Conservation (phyloP, 371 early-diverging fungal genomes). For the Capillidium rhysosporum region DNA sequence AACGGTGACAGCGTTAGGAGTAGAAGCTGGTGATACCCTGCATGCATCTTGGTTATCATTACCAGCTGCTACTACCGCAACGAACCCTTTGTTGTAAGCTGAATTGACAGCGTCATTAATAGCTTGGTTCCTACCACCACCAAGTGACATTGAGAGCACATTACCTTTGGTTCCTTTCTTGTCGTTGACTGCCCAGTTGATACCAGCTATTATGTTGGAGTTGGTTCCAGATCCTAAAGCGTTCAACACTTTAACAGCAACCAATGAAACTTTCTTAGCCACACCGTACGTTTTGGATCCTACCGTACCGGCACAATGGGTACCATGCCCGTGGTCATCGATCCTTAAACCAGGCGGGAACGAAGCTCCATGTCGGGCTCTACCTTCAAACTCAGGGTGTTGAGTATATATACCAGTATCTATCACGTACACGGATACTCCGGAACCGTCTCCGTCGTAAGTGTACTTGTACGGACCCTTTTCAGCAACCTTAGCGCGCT, state of each 20-base stretch:
- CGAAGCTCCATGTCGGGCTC: constrained; percentile 56
- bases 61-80: constrained; percentile 57
- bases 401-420: constrained; percentile 49
- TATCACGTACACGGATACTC: constrained; percentile 42
- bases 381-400: constrained; percentile 65
- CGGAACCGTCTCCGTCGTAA: constrained; percentile 23
- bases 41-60: constrained; percentile 30
- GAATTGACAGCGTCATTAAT: constrained; percentile 20
- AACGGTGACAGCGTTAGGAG: constrained; percentile 30
- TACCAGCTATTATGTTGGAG: constrained; percentile 43
- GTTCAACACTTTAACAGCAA: constrained; percentile 69
- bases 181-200: constrained; percentile 36
- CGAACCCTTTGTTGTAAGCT: constrained; percentile 24
- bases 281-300: constrained; percentile 60
- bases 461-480: constrained; percentile 18
- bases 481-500: constrained; percentile 9
- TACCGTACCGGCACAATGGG: constrained; percentile 65
- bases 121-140: constrained; percentile 11
- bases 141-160: constrained; percentile 36
- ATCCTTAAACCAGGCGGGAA: constrained; percentile 41
- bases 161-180: constrained; percentile 12
- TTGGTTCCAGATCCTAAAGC: constrained; percentile 41
- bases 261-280: constrained; percentile 62
- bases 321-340: constrained; percentile 25
- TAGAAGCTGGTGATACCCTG: constrained; percentile 35